Base-by-base conservation (phyloP, 2,329 filamentous ascomycete species). In the Colletotrichum liaoningense region DNA sequence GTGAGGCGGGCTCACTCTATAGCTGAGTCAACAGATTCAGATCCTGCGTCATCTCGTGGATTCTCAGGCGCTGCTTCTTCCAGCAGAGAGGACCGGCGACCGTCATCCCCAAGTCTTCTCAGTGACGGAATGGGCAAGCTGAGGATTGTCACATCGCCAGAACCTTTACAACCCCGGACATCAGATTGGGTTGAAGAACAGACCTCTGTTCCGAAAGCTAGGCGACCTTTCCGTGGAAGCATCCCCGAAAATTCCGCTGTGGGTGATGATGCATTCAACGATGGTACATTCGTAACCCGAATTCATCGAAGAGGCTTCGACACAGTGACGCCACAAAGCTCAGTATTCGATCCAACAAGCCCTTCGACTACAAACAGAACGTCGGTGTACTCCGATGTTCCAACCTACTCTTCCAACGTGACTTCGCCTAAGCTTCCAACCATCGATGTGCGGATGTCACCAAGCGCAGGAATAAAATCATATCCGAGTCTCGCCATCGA, bases 351-450 rank as follows among this genome's bases (percentile, higher is more conserved):
- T 24, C 30, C 62, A 3, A 71, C 46, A 14, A 75, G 73, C 11
- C 70, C 73, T 8, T 66, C 73, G 9, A 71, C 63, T 3, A 74
- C 73, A 12, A 70, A 71, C 38, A 64, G 67, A 28, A 74, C 70
- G 1, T 75, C 73, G 1, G 42, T 71, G 1, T 71, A 73, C 63
- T 75, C 73, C 0, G 71, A 74, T 6, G 56, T 66, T 1, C 57
- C 63, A 8, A 59, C 35, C 28, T 19, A 60, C 8, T 69, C 62
- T 6, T 59, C 73, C 3, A 62, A 42, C 3, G 65, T 58, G 1
- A 30, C 49, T 2, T 72, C 62, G 1, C 46, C 52, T 5, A 60
- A 46, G 11, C 22, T 49, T 12, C 60, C 60, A 2, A 63, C 28
- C 3, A 70, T 57, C 19, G 73, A 75, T 26, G 30, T 56, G 6